Base-by-base conservation (phyloP, 805 yeast species). In the Groenewaldozyma salmanticensis region DNA sequence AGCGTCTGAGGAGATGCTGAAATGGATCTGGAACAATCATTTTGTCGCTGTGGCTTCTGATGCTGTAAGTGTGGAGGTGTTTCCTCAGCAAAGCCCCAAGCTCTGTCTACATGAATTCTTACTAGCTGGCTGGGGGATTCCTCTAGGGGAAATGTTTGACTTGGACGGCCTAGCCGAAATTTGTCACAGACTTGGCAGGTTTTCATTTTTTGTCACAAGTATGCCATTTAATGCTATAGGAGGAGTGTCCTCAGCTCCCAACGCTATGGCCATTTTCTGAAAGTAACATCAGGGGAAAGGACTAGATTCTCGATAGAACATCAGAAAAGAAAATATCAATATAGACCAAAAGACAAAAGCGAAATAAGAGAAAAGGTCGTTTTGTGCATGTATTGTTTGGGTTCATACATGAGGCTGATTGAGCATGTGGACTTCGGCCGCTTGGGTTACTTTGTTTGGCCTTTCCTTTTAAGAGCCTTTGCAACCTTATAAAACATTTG, bases 251-350 rank as follows among this genome's bases (percentile, higher is more conserved):
- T 51, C 64, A 9, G 48, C 59, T 5, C 61, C 65, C 1, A 71
- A 74, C 50, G 73, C 77, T 1, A 71, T 72, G 7, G 74, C 71
- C 16, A 50, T 55, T 19, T 43, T 55, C 32, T 55, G 42, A 27
- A 27, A n/a, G n/a, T n/a, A n/a, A n/a, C n/a, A n/a, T n/a, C n/a
- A n/a, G n/a, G n/a, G n/a, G n/a, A n/a, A n/a, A n/a, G n/a, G n/a
- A n/a, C n/a, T n/a, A n/a, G n/a, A n/a, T n/a, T n/a, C n/a, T n/a
- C n/a, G n/a, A n/a, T n/a, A n/a, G n/a, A n/a, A n/a, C n/a, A n/a
- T n/a, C n/a, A n/a, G n/a, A n/a, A n/a, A n/a, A n/a, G n/a, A n/a
- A n/a, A n/a, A n/a, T n/a, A n/a, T n/a, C n/a, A n/a, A n/a, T n/a
- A n/a, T n/a, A n/a, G n/a, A n/a, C n/a, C n/a, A n/a, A n/a, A n/a